Conservation (phyloP, 148 eudicot species). For the Camellia japonica region DNA sequence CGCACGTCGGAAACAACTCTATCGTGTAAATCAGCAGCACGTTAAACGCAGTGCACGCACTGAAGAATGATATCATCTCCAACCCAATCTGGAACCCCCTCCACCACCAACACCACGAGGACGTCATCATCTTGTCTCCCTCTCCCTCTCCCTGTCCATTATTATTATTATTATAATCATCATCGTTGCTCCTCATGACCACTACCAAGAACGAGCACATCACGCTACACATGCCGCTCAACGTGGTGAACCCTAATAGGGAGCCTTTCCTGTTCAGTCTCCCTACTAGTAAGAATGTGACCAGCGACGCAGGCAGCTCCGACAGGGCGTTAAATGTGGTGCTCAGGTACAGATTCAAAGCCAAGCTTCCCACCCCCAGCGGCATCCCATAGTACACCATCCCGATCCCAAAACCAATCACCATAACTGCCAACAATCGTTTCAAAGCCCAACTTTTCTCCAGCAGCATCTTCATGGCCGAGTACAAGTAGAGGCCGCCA, state of each 20-base stretch:
- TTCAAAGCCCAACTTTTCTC: conserved; percentile 41
- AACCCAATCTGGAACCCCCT: conserved; percentile 23
- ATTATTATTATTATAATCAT: too few relatives aligned
- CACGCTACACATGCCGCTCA: conserved; percentile 52
- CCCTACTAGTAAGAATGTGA: conserved; percentile 39
- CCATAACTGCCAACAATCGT: conserved; percentile 35
- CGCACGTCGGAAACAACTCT: conserved; percentile 76
- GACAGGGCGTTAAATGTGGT: conserved; percentile 50
- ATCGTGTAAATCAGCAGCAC: conserved; percentile 50
- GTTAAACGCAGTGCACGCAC: conserved; percentile 47
- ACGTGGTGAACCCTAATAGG: conserved; percentile 26
- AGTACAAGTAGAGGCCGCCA: conserved; percentile 24
- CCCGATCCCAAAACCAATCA: conserved; percentile 50
- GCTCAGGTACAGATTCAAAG: conserved; percentile 46
- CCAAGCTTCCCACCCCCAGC: conserved; percentile 49
- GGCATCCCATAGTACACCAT: conserved; percentile 73
- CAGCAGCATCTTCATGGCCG: conserved; percentile 40
- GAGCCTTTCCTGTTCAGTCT: conserved; percentile 31
- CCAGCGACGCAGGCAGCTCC: conserved; percentile 46
- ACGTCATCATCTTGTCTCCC: background rate
- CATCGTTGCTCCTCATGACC: background rate
- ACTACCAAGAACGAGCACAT: conserved; percentile 26
- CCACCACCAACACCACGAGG: too few relatives aligned
- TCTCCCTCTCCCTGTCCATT: too few relatives aligned
- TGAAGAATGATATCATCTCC: conserved; percentile 46